Percentiles rank a stretch among this genome's conserved stretches.
These are phyloP conservation scores for Mycena galopus DNA, from an alignment of 768 basidiomycete genomes.

Conservation along the genomic window DNA sequence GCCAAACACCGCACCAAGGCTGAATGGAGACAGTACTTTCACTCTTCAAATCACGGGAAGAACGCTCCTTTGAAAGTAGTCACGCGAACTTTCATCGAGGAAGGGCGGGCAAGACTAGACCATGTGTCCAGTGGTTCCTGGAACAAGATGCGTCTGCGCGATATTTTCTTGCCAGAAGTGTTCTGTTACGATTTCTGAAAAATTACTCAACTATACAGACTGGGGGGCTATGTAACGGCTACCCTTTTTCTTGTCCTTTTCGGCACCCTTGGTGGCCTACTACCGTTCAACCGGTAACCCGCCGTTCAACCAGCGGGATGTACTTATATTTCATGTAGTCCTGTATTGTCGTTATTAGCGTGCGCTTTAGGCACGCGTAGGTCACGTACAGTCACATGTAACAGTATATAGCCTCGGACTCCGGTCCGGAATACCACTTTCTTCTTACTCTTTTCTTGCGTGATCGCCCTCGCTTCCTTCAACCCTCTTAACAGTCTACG, in stretches of 20 bases:
- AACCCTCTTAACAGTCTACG: too few species aligned
- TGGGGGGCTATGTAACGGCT: conserved; percentile 13
- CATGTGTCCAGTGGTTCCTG: neutral
- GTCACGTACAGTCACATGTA: too few species aligned
- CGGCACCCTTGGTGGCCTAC: too few species aligned
- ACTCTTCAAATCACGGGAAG: neutral
- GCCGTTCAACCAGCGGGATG: too few species aligned
- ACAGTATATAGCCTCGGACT: too few species aligned
- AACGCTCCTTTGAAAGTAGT: neutral
- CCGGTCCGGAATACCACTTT: too few species aligned
- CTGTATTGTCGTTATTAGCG: too few species aligned
- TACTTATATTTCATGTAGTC: too few species aligned
- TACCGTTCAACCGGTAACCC: too few species aligned
- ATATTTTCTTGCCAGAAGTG: neutral
- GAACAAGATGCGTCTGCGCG: neutral
- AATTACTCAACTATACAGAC: neutral
- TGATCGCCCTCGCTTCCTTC: too few species aligned
- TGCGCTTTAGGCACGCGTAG: too few species aligned
- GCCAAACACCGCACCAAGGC: neutral
- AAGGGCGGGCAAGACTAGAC: neutral
- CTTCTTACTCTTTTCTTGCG: too few species aligned
- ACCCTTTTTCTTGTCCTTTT: neutral
- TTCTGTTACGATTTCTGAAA: neutral
- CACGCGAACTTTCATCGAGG: neutral
- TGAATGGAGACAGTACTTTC: neutral